These are phyloP conservation scores for Nakazawaea populi DNA, from an alignment of 805 yeast species.

Conservation along the genomic window DNA sequence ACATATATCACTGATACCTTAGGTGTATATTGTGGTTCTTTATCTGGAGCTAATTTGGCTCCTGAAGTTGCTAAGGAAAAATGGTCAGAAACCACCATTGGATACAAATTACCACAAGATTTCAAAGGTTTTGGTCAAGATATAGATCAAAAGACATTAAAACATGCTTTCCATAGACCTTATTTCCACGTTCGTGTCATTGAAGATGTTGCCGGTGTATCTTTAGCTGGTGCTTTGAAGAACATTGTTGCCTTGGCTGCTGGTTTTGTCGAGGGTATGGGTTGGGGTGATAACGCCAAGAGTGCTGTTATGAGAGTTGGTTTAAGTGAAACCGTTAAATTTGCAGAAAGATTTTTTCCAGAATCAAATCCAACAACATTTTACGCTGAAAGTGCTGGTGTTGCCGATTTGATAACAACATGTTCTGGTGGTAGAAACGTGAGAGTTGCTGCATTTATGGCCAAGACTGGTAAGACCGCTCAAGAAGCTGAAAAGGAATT, in stretches of 20 bases:
- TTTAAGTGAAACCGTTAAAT: constrained; percentile 79
- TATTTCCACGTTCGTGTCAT: constrained; percentile 95
- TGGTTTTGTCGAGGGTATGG: constrained; percentile 95
- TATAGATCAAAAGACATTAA: constrained; percentile 66
- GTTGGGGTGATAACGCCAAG: constrained; percentile 99
- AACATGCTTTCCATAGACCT: constrained; percentile 89
- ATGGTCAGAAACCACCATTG: constrained; percentile 98
- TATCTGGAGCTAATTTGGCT: constrained; percentile 96
- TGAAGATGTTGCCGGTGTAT: constrained; percentile 92
- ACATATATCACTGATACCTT: constrained; percentile 73
- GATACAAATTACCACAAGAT: constrained; percentile 72
- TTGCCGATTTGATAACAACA: constrained; percentile 95
- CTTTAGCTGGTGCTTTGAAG: constrained; percentile 95
- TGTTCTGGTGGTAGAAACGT: constrained; percentile 98
- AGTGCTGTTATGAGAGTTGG: constrained; percentile 98
- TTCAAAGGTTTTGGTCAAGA: constrained; percentile 63
- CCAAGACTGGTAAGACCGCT: constrained; percentile 70
- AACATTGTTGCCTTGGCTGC: constrained; percentile 95
- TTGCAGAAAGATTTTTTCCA: constrained; percentile 79
- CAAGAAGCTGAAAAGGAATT: constrained; percentile 78
- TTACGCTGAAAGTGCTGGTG: constrained; percentile 94
- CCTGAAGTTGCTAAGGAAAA: constrained; percentile 93
- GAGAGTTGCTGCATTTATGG: constrained; percentile 82
- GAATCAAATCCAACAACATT: constrained; percentile 71
- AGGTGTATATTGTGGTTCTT: constrained; percentile 90